These are phyloP conservation scores for Candida koratica DNA, from an alignment of 805 yeast genomes.

Conservation along the genomic window DNA sequence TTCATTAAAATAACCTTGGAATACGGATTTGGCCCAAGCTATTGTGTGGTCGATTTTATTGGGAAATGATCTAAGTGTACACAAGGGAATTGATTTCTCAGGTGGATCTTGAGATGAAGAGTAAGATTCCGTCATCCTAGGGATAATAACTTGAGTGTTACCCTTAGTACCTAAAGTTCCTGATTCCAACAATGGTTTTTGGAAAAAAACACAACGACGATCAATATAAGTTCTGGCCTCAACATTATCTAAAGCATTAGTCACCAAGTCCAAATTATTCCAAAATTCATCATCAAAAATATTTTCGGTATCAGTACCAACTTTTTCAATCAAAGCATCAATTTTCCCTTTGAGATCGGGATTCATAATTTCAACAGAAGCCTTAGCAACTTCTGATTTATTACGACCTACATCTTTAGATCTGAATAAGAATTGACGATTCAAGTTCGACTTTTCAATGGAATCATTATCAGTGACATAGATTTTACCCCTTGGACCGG, in stretches of 20 bases:
- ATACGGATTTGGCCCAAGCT: constrained; percentile 97
- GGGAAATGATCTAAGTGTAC: constrained; percentile 97
- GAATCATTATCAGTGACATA: constrained; percentile 89
- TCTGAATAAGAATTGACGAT: constrained; percentile 94
- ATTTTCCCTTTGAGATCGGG: constrained; percentile 78
- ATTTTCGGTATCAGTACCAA: constrained; percentile 88
- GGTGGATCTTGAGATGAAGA: constrained; percentile 98
- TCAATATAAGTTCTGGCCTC: constrained; percentile 98
- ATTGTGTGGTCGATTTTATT: constrained; percentile 97
- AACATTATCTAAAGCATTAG: constrained; percentile 95
- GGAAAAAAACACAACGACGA: constrained; percentile 90
- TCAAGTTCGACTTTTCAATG: constrained; percentile 91
- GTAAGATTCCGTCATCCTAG: constrained; percentile 90
- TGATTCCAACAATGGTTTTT: constrained; percentile 87
- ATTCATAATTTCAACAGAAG: constrained; percentile 81
- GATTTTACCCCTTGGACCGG: constrained; percentile 85
- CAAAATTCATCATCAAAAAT: constrained; percentile 84
- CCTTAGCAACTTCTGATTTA: constrained; percentile 87
- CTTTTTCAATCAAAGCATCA: constrained; percentile 75
- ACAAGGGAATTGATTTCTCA: constrained; percentile 93
- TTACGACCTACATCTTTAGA: constrained; percentile 89
- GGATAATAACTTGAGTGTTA: constrained; percentile 94
- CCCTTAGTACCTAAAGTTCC: constrained; percentile 99
- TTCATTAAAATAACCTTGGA: constrained; percentile 87
- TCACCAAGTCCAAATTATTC: constrained; percentile 79